phyloP scores from a whole-genome alignment of 2,329 filamentous ascomycete genomes.

The Neofusicoccum cordaticola region DNA sequence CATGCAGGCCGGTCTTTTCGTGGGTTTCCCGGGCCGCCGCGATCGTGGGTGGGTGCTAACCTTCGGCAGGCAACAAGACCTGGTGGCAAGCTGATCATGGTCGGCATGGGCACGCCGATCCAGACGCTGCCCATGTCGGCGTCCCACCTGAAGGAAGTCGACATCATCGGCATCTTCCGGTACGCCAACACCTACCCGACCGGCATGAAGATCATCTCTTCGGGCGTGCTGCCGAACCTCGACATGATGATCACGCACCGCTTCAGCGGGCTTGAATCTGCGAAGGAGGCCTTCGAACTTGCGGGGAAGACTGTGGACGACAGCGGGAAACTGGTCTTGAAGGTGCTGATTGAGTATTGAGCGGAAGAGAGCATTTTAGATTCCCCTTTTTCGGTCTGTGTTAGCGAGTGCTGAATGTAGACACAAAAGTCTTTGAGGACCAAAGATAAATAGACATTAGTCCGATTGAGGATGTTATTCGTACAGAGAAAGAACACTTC shows the following conservation, averaged over 20 bases:
- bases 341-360: constrained; percentile 45
- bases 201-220: constrained; percentile 53
- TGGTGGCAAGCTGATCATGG: constrained; percentile 53
- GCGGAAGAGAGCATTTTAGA: neutral
- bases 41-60: neutral
- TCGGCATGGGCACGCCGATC: constrained; percentile 57
- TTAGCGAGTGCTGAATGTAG: too few species aligned
- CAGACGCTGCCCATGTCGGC: constrained; percentile 54
- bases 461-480: too few species aligned
- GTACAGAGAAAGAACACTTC: too few species aligned
- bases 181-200: constrained; percentile 55
- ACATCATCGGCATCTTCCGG: constrained; percentile 57
- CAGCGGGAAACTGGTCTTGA: constrained; percentile 51
- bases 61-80: constrained; percentile 39
- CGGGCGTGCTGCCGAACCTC: constrained; percentile 49
- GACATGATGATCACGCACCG: constrained; percentile 55
- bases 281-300: constrained; percentile 51
- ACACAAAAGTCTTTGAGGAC: too few species aligned
- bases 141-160: constrained; percentile 55
- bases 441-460: too few species aligned
- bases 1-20: constrained; percentile 42
- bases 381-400: neutral
- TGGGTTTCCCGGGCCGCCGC: constrained; percentile 25
- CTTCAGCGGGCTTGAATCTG: constrained; percentile 46
- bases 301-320: constrained; percentile 52